These are phyloP conservation scores for Amanita exitialis DNA, from an alignment of 768 basidiomycete genomes.

Conservation along the genomic window DNA sequence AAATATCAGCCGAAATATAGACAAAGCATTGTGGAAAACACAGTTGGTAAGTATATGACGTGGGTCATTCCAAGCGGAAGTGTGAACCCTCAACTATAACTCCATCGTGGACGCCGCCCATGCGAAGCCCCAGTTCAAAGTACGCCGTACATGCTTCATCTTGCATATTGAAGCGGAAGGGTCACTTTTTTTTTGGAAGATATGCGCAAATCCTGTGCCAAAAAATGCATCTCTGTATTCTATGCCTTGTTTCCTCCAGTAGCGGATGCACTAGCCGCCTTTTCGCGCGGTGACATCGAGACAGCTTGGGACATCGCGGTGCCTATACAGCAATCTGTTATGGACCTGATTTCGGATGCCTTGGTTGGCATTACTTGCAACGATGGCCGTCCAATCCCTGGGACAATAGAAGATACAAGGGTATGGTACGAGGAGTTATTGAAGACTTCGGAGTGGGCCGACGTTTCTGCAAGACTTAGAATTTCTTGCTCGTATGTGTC, in stretches of 20 bases:
- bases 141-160: too few relatives aligned
- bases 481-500: slow-evolving; percentile 22
- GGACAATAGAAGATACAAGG: slow-evolving; percentile 16
- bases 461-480: slow-evolving; percentile 19
- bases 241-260: not conserved
- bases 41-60: too few relatives aligned
- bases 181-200: too few relatives aligned
- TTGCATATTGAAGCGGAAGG: too few relatives aligned
- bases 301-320: not conserved
- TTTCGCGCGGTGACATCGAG: not conserved
- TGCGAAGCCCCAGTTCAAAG: too few relatives aligned
- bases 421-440: slow-evolving; percentile 16
- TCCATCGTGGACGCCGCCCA: too few relatives aligned
- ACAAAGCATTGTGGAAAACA: too few relatives aligned
- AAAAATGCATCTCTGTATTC: too few relatives aligned
- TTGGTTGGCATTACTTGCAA: slow-evolving; percentile 19
- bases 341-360: not conserved
- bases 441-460: slow-evolving; percentile 20
- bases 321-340: not conserved
- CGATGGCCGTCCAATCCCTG: slow-evolving; percentile 23
- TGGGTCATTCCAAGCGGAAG: too few relatives aligned
- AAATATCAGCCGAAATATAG: too few relatives aligned
- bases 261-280: not conserved
- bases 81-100: too few relatives aligned
- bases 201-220: too few relatives aligned